These are phyloP conservation scores for Penicillium sp. DNA, from an alignment of 2,329 filamentous ascomycete genomes.

Conservation along the genomic window DNA sequence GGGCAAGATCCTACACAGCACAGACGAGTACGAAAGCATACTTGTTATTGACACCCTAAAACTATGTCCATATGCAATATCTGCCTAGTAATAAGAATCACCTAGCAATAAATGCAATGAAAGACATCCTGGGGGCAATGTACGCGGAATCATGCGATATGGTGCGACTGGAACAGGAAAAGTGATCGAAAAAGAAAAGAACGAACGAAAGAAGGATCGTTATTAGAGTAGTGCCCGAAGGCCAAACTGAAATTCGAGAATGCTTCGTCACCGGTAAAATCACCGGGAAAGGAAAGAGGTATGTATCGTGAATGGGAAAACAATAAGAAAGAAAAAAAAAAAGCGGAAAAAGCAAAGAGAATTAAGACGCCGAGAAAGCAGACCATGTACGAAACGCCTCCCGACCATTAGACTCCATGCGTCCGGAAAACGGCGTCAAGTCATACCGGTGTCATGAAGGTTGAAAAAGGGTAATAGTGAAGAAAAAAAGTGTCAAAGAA, in stretches of 20 bases:
- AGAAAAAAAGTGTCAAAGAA: constrained; percentile 10
- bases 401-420: constrained; percentile 21
- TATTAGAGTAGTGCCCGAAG: constrained; percentile 18
- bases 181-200: constrained; percentile 14
- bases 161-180: constrained; percentile 9
- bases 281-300: constrained; percentile 13
- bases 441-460: constrained; percentile 23
- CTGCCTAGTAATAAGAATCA: constrained; percentile 23
- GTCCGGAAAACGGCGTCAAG: constrained; percentile 27
- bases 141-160: constrained; percentile 17
- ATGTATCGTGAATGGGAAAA: constrained; percentile 19
- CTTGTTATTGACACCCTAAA: constrained; percentile 10
- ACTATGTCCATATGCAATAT: constrained; percentile 21
- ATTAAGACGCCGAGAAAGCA: constrained; percentile 20
- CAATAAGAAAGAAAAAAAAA: constrained; percentile 12
- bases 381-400: constrained; percentile 24
- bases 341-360: constrained; percentile 9
- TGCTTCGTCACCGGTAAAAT: constrained; percentile 11
- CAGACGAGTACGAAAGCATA: constrained; percentile 1
- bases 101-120: constrained; percentile 26
- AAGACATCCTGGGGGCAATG: constrained; percentile 8
- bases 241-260: constrained; percentile 11
- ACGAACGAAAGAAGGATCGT: constrained; percentile 18
- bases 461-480: constrained; percentile 11
- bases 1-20: too few species aligned